Evolutionary conservation across 192 early-diverging fungal genomes (phyloP).

Genomic region (Coemansia sp.): DNA sequence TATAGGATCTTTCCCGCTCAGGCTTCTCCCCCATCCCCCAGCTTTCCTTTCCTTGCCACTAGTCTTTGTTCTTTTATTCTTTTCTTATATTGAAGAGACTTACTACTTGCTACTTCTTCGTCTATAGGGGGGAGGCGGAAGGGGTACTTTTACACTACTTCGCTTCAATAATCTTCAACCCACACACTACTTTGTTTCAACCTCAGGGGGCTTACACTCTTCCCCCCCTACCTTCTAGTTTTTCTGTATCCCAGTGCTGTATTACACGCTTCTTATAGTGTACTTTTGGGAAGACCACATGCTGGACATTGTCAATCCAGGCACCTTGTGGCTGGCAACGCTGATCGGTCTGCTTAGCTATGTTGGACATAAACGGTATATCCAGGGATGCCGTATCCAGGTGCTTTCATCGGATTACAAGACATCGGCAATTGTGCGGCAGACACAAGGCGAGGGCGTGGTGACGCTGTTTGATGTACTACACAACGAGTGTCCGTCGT

Average conservation of each 20-base stretch:
- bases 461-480: conserved; percentile 33
- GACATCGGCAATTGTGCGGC: conserved; percentile 27
- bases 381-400: conserved; percentile 23
- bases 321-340: conserved; percentile 15
- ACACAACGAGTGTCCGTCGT: conserved; percentile 49
- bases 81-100: background rate
- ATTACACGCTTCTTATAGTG: too few species aligned
- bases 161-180: background rate
- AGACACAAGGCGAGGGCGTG: conserved; percentile 16
- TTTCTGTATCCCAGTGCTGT: background rate
- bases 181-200: background rate
- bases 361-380: conserved; percentile 11
- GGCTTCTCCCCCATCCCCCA: too few species aligned
- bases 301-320: conserved; percentile 18
- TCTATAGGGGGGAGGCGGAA: background rate
- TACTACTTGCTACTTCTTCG: background rate
- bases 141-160: background rate
- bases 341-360: conserved; percentile 16
- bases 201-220: too few species aligned
- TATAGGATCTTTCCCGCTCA: too few species aligned
- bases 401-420: conserved; percentile 26
- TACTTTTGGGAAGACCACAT: too few species aligned
- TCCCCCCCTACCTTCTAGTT: background rate
- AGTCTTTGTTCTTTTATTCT: background rate
- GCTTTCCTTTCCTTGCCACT: too few species aligned